Evolutionary conservation across 148 eudicot species (phyloP), one percentile per base, ranked within the genome.

Genomic region (Diospyros lotus): DNA sequence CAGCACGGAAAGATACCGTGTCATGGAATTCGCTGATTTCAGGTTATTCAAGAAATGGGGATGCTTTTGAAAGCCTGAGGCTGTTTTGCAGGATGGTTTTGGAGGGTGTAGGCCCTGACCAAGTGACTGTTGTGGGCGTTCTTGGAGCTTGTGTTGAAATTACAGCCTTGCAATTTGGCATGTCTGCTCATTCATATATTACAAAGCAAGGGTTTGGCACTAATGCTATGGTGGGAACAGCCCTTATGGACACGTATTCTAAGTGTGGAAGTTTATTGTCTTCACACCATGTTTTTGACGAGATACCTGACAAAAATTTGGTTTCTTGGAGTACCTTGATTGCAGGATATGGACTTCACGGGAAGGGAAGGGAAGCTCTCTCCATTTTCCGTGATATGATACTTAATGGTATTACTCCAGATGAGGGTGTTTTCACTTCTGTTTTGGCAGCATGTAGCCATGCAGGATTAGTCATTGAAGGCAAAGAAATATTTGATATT

Each of bases 381-480:
- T 80, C 76, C 2, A 41, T 18, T 65, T 73, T 80, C 48, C 50
- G 69, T 38, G 56, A 82, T 75, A 80, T 85, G 81, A 60, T n/a
- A 54, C 66, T 2, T 43, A 63, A 50, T 9, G 61, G 50, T 40
- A 64, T 85, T 54, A 28, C 73, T 74, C 83, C 77, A 3, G 86
- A 78, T 28, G 80, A 73, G 62, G 82, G 78, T 61, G 74, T 73
- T 78, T 80, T 83, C 62, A 71, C 80, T n/a, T 60, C 80, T 54
- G 73, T 82, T 76, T 75, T 85, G 66, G 75, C 86, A 65, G 82
- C 86, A 8, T 86, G 88, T 74, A 83, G 82, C 60, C 88, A 80
- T 61, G 76, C 82, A 10, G 88, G 86, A 38, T 76, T 85, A 38
- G 82, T 80, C 28, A 75, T 52, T 13, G 80, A 83, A 66, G 86